Base-by-base conservation (phyloP, 139 green algal species). In the Picochlorum sp. region DNA sequence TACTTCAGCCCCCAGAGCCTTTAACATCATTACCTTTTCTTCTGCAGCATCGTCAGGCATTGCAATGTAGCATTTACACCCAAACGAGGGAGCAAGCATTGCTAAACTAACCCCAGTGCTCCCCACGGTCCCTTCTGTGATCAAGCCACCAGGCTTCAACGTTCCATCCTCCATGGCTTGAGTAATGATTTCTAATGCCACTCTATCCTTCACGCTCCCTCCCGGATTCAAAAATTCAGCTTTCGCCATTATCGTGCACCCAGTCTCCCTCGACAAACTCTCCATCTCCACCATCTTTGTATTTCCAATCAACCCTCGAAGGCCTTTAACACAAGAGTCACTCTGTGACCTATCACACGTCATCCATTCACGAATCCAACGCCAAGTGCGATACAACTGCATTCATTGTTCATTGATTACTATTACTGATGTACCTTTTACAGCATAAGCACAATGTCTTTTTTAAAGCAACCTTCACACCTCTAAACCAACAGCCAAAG, bases 161-260 rank as follows among this genome's bases (percentile, higher is more conserved):
- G 62, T 47, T 1, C 84, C 82, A 6, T 55, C 26, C n/a, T 62
- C 65, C 33, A 90, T 25, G 0, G 85, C 87, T 56, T 94, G 78
- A 1, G 65, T 47, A 8, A 96, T 68, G 5, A 96, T 88, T 7
- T 80, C 63, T 35, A 91, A 58, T n/a, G 90, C 90, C 33, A 95
- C 86, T 0, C 90, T 63, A 72, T 98, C 91, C 61, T 96, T 96
- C 4, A 96, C 76, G 54, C 70, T 85, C 32, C 89, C 86, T 0
- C 91, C 91, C 7, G 90, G 88, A 54, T 96, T 96, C 2, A 95
- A 62, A 40, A 96, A 91, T 68, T 98, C 91, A 2, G 87, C 81
- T 50, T 95, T 95, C 32, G 56, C 88, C 5, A 88, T 63, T 22
- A 95, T 89, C 77, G 86, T 67, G 61, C 87, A 95, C 0, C 87